phyloP scores from a whole-genome alignment of 163 green algal species.

The Scenedesmus sp. region DNA sequence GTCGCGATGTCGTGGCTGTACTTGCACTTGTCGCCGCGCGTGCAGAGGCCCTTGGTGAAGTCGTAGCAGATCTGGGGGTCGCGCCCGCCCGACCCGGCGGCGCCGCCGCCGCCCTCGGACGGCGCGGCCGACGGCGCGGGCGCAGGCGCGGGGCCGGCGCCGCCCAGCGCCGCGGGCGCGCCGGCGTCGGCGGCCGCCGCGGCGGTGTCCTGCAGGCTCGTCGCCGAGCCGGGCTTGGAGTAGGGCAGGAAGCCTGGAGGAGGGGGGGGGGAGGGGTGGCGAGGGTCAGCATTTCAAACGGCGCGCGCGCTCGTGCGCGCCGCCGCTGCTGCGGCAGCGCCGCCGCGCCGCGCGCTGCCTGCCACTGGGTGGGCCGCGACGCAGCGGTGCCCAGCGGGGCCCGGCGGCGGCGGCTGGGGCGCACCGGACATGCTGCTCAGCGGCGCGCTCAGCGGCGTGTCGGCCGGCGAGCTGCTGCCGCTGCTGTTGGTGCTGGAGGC shows the following conservation, averaged over 20 bases:
- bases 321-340: too few species aligned
- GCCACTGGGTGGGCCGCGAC: too few species aligned
- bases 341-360: too few species aligned
- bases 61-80: constrained; percentile 86
- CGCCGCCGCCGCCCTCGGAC: neutral
- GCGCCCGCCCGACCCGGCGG: neutral
- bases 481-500: constrained; percentile 7
- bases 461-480: neutral
- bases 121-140: too few species aligned
- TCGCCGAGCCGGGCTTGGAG: constrained; percentile 11
- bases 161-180: too few species aligned
- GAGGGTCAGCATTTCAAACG: neutral
- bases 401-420: neutral
- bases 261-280: too few species aligned
- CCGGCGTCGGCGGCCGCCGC: neutral
- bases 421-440: constrained; percentile 30
- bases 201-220: constrained; percentile 11
- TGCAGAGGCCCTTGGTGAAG: constrained; percentile 85
- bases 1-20: constrained; percentile 80
- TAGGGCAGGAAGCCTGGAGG: constrained; percentile 11
- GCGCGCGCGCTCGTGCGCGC: neutral
- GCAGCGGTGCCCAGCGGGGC: neutral
- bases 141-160: too few species aligned
- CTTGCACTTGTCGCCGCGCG: constrained; percentile 78
- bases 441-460: constrained; percentile 4